phyloP scores from a whole-genome alignment of 2,329 filamentous ascomycete genomes.

The Fusarium nelsonii region DNA sequence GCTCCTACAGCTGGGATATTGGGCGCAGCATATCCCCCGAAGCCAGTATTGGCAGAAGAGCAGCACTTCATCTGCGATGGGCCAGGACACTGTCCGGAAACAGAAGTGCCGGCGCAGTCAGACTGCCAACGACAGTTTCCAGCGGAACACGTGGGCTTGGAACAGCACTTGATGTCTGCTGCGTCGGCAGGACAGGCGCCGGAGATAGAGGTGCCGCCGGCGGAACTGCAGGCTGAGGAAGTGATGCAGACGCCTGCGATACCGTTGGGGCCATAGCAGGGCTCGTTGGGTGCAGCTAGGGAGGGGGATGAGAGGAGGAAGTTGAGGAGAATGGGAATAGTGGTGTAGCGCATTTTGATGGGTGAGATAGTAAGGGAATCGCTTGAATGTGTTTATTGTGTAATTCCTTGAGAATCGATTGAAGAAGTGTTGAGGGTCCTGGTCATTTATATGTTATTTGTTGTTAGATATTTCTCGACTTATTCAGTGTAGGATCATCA shows the following conservation, averaged over 20 bases:
- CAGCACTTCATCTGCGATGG: constrained; percentile 57
- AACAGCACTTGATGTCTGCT: constrained; percentile 57
- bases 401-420: neutral
- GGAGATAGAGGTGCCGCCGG: constrained; percentile 54
- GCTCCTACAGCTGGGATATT: constrained; percentile 52
- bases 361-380: neutral
- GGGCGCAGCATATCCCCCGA: constrained; percentile 53
- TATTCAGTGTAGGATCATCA: neutral
- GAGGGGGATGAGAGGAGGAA: constrained; percentile 31
- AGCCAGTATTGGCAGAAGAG: constrained; percentile 48
- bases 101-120: constrained; percentile 53
- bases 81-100: constrained; percentile 54
- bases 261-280: constrained; percentile 48
- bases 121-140: constrained; percentile 56
- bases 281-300: constrained; percentile 50
- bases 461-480: neutral
- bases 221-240: constrained; percentile 51
- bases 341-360: constrained; percentile 40
- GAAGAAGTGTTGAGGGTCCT: neutral
- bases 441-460: constrained; percentile 11
- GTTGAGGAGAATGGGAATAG: constrained; percentile 23
- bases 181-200: constrained; percentile 56
- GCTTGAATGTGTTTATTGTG: neutral
- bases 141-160: constrained; percentile 53
- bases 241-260: constrained; percentile 55